phyloP scores from a whole-genome alignment of 768 basidiomycete species.

The Trametes cinnabarina region DNA sequence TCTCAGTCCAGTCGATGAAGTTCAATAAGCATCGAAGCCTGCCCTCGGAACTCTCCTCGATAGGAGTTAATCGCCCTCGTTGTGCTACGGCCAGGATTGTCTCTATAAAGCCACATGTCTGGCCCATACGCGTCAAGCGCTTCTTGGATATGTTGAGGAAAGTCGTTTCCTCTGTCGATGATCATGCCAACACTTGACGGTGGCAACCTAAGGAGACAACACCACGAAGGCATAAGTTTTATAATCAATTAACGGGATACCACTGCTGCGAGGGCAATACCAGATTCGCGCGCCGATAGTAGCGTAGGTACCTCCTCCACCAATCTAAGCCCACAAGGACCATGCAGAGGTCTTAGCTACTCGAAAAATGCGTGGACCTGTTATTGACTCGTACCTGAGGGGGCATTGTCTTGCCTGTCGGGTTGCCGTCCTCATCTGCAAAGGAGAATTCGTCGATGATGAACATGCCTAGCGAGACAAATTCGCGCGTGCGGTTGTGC shows the following conservation, averaged over 20 bases:
- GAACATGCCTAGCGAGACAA: slow-evolving; percentile 84
- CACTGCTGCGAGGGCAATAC: slow-evolving; percentile 33
- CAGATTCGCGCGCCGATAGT: slow-evolving; percentile 81
- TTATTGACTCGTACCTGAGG: slow-evolving; percentile 45
- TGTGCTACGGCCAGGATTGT: slow-evolving; percentile 53
- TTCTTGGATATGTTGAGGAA: slow-evolving; percentile 55
- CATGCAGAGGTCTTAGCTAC: neutral
- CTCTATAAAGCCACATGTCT: slow-evolving; percentile 78
- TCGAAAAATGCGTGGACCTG: neutral
- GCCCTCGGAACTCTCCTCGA: slow-evolving; percentile 71
- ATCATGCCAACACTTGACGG: slow-evolving; percentile 73
- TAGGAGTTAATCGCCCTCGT: slow-evolving; percentile 77
- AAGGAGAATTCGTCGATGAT: slow-evolving; percentile 83
- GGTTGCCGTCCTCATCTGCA: slow-evolving; percentile 51
- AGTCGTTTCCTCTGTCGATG: slow-evolving; percentile 78
- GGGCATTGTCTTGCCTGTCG: slow-evolving; percentile 43
- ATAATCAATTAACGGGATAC: neutral
- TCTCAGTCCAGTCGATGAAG: too few species aligned
- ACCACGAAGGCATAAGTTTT: too few species aligned
- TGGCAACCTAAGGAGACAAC: slow-evolving; percentile 51
- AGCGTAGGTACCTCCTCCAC: slow-evolving; percentile 86
- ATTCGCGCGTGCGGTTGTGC: slow-evolving; percentile 26
- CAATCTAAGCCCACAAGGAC: slow-evolving; percentile 55
- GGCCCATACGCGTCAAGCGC: slow-evolving; percentile 60
- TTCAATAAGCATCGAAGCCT: too few species aligned